Evolutionary conservation across 192 early-diverging fungal species (phyloP).

Genomic region (Backusella westeae): DNA sequence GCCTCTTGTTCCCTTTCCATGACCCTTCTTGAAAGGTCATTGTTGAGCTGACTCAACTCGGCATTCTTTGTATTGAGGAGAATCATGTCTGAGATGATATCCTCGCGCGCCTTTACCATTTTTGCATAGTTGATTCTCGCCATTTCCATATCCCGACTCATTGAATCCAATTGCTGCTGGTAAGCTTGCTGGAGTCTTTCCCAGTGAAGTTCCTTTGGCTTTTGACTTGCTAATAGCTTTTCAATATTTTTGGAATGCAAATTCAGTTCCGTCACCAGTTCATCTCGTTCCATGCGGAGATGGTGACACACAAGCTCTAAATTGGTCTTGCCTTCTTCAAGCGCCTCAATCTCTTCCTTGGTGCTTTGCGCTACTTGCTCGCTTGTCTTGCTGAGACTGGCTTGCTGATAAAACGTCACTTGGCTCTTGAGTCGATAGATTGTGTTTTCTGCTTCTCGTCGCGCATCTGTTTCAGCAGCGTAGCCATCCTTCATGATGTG

Average conservation of each 20-base stretch:
- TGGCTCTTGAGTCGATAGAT: conserved; percentile 23
- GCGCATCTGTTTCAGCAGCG: conserved; percentile 24
- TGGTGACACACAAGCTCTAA: conserved; percentile 11
- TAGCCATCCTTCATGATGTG: conserved; percentile 44
- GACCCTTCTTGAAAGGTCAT: conserved; percentile 49
- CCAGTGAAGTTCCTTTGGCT: conserved; percentile 6
- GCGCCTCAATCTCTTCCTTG: conserved; percentile 19
- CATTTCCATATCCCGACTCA: conserved; percentile 43
- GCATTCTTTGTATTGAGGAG: conserved; percentile 52
- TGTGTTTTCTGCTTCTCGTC: conserved; percentile 32
- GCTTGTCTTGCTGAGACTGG: neutral
- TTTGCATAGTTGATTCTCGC: conserved; percentile 39
- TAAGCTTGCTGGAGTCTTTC: conserved; percentile 36
- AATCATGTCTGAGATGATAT: conserved; percentile 49
- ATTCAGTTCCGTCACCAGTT: conserved; percentile 13
- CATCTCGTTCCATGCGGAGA: conserved; percentile 11
- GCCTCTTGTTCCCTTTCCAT: conserved; percentile 41
- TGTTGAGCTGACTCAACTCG: conserved; percentile 52
- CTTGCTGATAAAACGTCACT: conserved; percentile 27
- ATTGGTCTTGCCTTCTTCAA: conserved; percentile 3
- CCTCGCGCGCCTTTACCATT: conserved; percentile 43
- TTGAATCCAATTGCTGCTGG: conserved; percentile 44
- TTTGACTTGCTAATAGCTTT: conserved; percentile 9
- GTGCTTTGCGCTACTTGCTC: conserved; percentile 1
- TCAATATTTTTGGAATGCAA: conserved; percentile 8